phyloP scores from a whole-genome alignment of 257 asterid species.

The Osmanthus fragrans region DNA sequence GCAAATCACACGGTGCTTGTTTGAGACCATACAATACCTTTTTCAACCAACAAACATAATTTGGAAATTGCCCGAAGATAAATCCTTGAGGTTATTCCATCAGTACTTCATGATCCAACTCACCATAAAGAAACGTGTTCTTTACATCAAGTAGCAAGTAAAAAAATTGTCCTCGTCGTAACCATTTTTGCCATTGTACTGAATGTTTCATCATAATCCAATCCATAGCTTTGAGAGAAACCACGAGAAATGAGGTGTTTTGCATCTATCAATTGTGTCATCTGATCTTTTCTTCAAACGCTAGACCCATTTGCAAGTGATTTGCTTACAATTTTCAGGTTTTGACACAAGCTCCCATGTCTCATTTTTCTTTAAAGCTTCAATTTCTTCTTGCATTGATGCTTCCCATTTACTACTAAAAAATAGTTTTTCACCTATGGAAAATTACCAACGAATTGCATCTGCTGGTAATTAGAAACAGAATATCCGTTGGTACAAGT shows the following conservation, averaged over 20 bases:
- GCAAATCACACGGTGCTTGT: slow-evolving; percentile 25
- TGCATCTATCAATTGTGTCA: neutral
- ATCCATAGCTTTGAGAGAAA: slow-evolving; percentile 23
- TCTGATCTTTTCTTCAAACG: neutral
- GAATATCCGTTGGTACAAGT: no score
- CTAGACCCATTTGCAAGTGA: slow-evolving; percentile 25
- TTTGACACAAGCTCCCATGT: slow-evolving; percentile 8
- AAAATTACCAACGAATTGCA: no score
- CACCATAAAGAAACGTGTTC: neutral
- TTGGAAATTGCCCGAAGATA: neutral
- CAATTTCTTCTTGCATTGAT: slow-evolving; percentile 7
- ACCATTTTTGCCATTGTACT: slow-evolving; percentile 16
- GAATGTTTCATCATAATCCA: slow-evolving; percentile 21
- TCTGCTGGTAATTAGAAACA: no score
- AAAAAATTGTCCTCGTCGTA: neutral
- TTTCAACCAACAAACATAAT: slow-evolving; percentile 17
- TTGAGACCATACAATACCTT: slow-evolving; percentile 23
- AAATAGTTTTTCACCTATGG: no score
- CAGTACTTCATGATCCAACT: neutral
- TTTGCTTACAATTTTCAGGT: neutral
- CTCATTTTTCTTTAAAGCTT: neutral
- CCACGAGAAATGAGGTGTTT: neutral
- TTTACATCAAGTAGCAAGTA: neutral
- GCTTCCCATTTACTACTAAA: no score
- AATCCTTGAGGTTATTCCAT: slow-evolving; percentile 13